Conservation (phyloP, 345 rosid genomes). For the Mallotus nudiflorus region DNA sequence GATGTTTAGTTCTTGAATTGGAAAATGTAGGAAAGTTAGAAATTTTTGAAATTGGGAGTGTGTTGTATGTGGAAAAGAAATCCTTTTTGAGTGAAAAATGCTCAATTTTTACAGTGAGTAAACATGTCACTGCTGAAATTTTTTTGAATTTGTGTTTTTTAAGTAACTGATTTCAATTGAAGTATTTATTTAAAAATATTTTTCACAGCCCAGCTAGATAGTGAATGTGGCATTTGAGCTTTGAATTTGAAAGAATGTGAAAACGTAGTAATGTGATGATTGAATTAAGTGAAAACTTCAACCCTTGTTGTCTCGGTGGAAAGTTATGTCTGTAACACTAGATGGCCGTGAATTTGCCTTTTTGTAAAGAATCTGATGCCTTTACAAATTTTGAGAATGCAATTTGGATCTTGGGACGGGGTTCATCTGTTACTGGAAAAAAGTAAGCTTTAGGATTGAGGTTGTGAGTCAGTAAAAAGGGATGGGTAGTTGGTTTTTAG, state of each 20-base stretch:
- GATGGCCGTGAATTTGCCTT: not conserved
- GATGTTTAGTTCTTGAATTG: not conserved
- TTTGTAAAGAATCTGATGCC: not conserved
- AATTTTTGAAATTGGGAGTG: not conserved
- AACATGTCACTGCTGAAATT: too few relatives aligned
- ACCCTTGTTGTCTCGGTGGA: not conserved
- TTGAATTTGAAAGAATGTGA: not conserved
- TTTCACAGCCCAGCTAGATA: not conserved
- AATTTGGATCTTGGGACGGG: not conserved
- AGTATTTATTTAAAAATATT: too few relatives aligned
- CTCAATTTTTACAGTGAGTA: not conserved
- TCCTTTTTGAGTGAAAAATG: not conserved
- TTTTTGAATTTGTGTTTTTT: too few relatives aligned
- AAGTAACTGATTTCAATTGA: too few relatives aligned
- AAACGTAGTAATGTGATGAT: not conserved
- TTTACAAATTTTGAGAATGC: not conserved
- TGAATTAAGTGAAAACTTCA: not conserved
- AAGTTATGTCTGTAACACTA: not conserved
- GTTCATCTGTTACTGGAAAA: not conserved
- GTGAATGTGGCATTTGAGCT: not conserved
- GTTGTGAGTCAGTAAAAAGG: not conserved
- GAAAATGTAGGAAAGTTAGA: not conserved
- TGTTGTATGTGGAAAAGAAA: not conserved
- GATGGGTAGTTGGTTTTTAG: not conserved
- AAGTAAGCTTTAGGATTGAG: not conserved